Conservation (phyloP, 352 stramenopile species). For the Phytophthora quininea region DNA sequence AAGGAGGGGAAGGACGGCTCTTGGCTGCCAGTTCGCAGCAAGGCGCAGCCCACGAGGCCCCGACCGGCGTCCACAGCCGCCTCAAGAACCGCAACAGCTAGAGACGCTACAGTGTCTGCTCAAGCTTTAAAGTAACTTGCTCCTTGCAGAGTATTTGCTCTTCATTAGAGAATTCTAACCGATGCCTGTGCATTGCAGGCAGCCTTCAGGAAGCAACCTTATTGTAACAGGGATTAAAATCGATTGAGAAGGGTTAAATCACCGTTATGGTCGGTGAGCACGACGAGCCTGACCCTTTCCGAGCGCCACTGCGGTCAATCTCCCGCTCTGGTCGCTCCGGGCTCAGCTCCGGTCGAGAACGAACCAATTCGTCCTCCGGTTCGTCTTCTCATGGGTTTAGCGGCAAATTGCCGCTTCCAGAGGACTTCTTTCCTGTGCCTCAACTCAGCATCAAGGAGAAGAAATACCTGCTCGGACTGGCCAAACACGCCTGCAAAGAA, state of each 20-base stretch:
- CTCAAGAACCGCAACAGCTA: not conserved
- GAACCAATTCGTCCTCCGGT: conserved; percentile 7
- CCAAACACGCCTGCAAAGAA: conserved; percentile 84
- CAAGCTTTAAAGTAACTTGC: no score
- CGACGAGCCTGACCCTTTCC: not conserved
- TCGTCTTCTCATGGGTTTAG: not conserved
- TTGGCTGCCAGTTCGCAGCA: not conserved
- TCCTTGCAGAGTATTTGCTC: no score
- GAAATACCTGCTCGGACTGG: conserved; percentile 71
- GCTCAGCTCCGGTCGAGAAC: not conserved
- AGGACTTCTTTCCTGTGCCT: conserved; percentile 74
- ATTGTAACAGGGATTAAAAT: no score
- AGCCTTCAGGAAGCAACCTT: no score
- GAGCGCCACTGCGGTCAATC: not conserved
- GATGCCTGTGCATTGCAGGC: no score
- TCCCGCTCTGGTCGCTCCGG: not conserved
- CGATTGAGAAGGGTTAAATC: not conserved
- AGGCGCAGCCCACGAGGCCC: not conserved
- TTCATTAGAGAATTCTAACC: no score
- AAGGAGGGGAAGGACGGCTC: not conserved
- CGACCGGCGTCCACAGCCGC: not conserved
- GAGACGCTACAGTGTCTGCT: no score
- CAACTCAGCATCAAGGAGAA: conserved; percentile 65
- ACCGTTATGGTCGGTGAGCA: not conserved
- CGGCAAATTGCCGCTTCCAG: conserved; percentile 57